Conservation (phyloP, 2,329 filamentous ascomycete genomes). For the Pezicula radicicola region DNA sequence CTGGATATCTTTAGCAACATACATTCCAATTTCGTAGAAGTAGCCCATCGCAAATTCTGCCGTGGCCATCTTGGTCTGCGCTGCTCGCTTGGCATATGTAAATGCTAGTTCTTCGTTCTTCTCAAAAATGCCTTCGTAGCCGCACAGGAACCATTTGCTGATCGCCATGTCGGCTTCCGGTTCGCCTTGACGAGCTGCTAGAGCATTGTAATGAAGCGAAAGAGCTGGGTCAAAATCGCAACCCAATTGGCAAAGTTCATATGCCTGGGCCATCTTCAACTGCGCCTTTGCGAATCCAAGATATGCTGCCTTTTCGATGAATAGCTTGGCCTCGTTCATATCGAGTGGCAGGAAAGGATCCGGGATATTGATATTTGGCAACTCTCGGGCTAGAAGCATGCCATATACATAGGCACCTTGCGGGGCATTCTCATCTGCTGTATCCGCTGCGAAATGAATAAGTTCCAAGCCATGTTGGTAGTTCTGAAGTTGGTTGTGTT, state of each 20-base stretch:
- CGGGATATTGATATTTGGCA: slow-evolving; percentile 86
- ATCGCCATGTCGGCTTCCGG: slow-evolving; percentile 93
- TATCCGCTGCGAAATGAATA: slow-evolving; percentile 78
- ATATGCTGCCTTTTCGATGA: slow-evolving; percentile 95
- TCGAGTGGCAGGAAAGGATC: slow-evolving; percentile 68
- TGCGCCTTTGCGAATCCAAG: slow-evolving; percentile 95
- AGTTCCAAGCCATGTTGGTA: slow-evolving; percentile 74
- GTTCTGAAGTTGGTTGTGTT: slow-evolving; percentile 87
- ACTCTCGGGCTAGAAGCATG: slow-evolving; percentile 86
- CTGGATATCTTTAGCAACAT: slow-evolving; percentile 76
- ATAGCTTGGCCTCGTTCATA: slow-evolving; percentile 71
- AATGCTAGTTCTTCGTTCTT: slow-evolving; percentile 96
- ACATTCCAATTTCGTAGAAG: slow-evolving; percentile 95
- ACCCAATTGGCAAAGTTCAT: slow-evolving; percentile 88
- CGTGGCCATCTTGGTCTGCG: slow-evolving; percentile 75
- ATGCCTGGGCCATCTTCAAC: slow-evolving; percentile 93
- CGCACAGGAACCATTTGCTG: slow-evolving; percentile 98
- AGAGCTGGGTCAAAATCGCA: slow-evolving; percentile 93
- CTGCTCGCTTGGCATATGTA: slow-evolving; percentile 85
- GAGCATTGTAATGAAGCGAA: slow-evolving; percentile 91
- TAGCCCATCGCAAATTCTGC: slow-evolving; percentile 97
- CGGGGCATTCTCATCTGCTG: slow-evolving; percentile 91
- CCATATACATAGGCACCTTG: slow-evolving; percentile 95
- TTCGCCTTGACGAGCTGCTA: slow-evolving; percentile 89
- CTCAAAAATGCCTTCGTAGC: slow-evolving; percentile 85